Evolutionary conservation across 2,329 filamentous ascomycete genomes (phyloP), one percentile per base, ranked within the genome.

Genomic region (Microdochium bolleyi): DNA sequence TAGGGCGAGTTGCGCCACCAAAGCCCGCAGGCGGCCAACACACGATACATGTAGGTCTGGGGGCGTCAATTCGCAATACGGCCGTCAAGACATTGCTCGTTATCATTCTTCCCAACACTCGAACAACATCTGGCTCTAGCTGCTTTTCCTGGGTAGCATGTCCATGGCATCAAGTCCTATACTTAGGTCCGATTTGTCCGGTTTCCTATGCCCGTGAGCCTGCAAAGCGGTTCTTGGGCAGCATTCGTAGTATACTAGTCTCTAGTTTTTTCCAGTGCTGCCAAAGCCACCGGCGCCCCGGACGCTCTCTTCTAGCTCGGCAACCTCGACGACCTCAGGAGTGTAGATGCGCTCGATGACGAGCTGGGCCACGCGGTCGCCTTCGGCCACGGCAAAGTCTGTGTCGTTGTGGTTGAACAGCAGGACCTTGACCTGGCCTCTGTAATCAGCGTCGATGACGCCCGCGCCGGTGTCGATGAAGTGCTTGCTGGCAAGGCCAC

Each of bases 401-500:
- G 73, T 72, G 50, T 96, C 91, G 51, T 80, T 80, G 70, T 95
- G 86, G 74, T 99, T 99, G 71, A 97, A 97, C 51, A 99, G 82
- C 60, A 99, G 79, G 24, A 99, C 88, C 77, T 95, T 96, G 63
- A 99, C 87, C 60, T 88, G 88, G 21, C 94, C 94, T 34, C 94
- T 83, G 76, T 99, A 99, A 72, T 99, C 94, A 32, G 92, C 92
- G 70, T 99, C 94, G 62, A 99, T 97, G 58, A 99, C 94, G 52
- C 94, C 94, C 0, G 94, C 94, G 57, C 95, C 91, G 0, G 89
- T 94, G 70, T 96, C 91, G 68, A 99, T 97, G 73, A 92, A 94
- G 74, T 97, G 84, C 76, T 99, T 99, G 55, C 85, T 79, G 2
- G 92, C 92, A 34, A 96, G 85, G 49, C 91, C 91, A n/a, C 89